Evolutionary conservation across 2,329 filamentous ascomycete genomes (phyloP), one percentile per base, ranked within the genome.

Genomic region (Xylaria sp.): DNA sequence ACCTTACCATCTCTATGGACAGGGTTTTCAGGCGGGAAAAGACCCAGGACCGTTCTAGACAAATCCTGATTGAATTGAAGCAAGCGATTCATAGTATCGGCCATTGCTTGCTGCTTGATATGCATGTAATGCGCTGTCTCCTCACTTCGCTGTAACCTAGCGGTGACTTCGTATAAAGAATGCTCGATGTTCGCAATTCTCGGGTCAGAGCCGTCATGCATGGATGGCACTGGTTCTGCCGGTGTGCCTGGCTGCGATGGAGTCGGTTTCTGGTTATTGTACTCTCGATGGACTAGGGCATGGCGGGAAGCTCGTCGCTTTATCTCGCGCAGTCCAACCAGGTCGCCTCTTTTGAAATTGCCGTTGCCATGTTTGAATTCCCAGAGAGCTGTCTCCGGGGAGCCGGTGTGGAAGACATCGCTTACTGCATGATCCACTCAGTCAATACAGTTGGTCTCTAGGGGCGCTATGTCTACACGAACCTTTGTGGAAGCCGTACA

Each of bases 401-500:
- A 92, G 9, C 91, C 92, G 3, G 92, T 96, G 72, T 97, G 93
- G 70, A 97, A 99, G 19, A 97, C 94, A 71, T 99, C 94, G 77
- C 94, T 97, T 66, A 97, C 94, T 97, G 66, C 39, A 52, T 18
- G 40, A 39, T 9, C 39, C 50, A 55, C 29, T 71, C 46, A 69
- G 64, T 63, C 48, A 62, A 57, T 19, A 40, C 22, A 56, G 47
- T 41, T 38, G 29, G 39, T 21, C 21, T 41, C 56, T 22, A 44
- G 39, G 48, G 19, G 18, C 19, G 4, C 40, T 16, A 52, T 52
- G 1, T 44, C 37, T 24, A 18, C 19, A 66, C 70, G 43, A 64
- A 95, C 92, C 92, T 89, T 99, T 99, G 72, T 99, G 94, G 73
- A 99, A 99, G 6, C 94, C 94, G 66, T 99, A 99, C 94, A 99